Evolutionary conservation across 2,329 filamentous ascomycete species (phyloP).

Genomic region (Stenocarpella maydis): DNA sequence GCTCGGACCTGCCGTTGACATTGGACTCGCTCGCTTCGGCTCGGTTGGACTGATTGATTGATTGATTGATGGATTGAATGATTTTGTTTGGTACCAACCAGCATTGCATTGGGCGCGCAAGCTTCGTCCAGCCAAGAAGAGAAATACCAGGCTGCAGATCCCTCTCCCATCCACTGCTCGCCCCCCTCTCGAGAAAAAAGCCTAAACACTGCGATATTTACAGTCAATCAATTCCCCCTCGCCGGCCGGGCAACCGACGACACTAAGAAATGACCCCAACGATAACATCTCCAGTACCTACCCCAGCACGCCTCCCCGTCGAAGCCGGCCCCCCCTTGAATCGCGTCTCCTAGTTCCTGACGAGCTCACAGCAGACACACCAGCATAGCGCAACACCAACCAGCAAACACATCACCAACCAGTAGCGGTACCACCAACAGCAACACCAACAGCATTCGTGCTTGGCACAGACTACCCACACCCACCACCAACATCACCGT

Average conservation of each 20-base stretch:
- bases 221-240: not conserved
- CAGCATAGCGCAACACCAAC: not conserved
- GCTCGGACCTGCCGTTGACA: constrained; percentile 24
- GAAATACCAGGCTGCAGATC: constrained; percentile 3
- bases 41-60: constrained; percentile 22
- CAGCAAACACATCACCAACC: not conserved
- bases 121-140: not conserved
- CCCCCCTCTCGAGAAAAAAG: not conserved
- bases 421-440: not conserved
- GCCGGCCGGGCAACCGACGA: not conserved
- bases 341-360: constrained; percentile 10
- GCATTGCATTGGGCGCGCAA: constrained; percentile 9
- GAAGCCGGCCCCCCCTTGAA: constrained; percentile 11
- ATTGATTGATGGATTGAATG: constrained; percentile 13
- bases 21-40: constrained; percentile 10
- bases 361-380: not conserved
- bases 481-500: not conserved
- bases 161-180: not conserved
- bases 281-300: too few relatives aligned
- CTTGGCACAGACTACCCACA: not conserved
- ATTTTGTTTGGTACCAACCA: constrained; percentile 16
- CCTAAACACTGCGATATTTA: not conserved
- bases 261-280: not conserved
- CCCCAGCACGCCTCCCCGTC: constrained; percentile 15
- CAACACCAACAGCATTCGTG: constrained; percentile 8